phyloP scores from a whole-genome alignment of 2,329 filamentous ascomycete species.

The Ploettnerulaceae sp. region DNA sequence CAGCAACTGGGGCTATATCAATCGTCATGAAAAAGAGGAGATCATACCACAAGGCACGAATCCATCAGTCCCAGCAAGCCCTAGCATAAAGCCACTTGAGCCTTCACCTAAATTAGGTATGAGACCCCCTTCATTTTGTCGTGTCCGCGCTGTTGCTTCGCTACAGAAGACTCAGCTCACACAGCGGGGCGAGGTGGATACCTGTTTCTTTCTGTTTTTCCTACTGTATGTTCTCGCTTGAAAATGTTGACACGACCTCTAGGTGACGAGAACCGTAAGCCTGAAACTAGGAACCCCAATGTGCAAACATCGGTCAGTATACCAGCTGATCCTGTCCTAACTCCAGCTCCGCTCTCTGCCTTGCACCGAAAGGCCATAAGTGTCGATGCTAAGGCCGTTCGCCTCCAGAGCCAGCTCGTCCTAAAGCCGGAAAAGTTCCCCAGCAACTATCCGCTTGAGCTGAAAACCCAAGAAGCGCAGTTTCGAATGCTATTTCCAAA shows the following conservation, averaged over 20 bases:
- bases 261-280: constrained; percentile 30
- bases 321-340: constrained; percentile 23
- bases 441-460: constrained; percentile 71
- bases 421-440: constrained; percentile 51
- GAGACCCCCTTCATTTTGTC: neutral
- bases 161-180: too few relatives aligned
- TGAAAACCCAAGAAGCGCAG: constrained; percentile 85
- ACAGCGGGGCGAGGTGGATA: too few relatives aligned
- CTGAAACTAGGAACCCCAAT: constrained; percentile 21
- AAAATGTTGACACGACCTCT: neutral
- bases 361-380: constrained; percentile 30
- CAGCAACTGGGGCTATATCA: constrained; percentile 70
- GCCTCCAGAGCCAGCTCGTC: constrained; percentile 18
- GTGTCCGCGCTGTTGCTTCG: neutral
- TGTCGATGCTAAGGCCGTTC: constrained; percentile 37
- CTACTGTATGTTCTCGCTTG: neutral
- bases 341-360: constrained; percentile 10
- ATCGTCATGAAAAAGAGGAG: constrained; percentile 54
- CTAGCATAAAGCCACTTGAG: constrained; percentile 25
- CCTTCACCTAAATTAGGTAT: constrained; percentile 25
- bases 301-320: constrained; percentile 20
- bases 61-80: constrained; percentile 26
- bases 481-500: constrained; percentile 88
- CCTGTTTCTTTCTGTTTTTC: too few relatives aligned
- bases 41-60: constrained; percentile 30